phyloP scores from a whole-genome alignment of 2,329 filamentous ascomycete genomes.

The Dendryphion nanum region DNA sequence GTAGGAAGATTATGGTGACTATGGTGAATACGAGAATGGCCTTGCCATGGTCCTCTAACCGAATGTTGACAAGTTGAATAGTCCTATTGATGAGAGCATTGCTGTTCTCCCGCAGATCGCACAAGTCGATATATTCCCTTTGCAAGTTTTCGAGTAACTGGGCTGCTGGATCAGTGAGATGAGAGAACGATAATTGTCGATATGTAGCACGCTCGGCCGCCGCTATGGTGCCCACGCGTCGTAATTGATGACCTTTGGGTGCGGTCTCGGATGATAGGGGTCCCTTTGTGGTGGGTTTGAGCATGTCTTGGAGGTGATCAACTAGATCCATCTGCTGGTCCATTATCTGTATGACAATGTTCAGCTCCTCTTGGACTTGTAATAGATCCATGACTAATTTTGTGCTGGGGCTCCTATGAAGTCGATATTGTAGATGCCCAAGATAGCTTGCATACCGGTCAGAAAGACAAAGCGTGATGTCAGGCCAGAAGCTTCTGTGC shows the following conservation, averaged over 20 bases:
- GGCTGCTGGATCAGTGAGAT: conserved; percentile 35
- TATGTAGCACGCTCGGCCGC: conserved; percentile 32
- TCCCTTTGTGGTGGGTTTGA: conserved; percentile 7
- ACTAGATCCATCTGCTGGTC: conserved; percentile 43
- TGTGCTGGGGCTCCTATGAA: conserved; percentile 42
- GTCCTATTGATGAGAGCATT: conserved; percentile 44
- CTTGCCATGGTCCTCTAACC: conserved; percentile 46
- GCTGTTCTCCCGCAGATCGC: conserved; percentile 44
- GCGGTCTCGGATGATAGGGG: conserved; percentile 6
- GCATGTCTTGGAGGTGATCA: conserved; percentile 21
- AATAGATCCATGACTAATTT: conserved; percentile 47
- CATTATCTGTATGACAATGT: conserved; percentile 46
- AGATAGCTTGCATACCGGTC: conserved; percentile 45
- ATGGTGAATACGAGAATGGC: conserved; percentile 46
- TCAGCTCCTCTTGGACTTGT: conserved; percentile 45
- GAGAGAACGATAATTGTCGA: conserved; percentile 38
- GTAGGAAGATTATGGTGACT: conserved; percentile 45
- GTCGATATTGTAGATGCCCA: conserved; percentile 43
- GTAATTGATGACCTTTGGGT: conserved; percentile 11
- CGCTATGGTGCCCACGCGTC: conserved; percentile 14
- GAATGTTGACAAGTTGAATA: conserved; percentile 46
- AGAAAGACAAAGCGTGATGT: conserved; percentile 41
- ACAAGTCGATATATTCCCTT: conserved; percentile 40
- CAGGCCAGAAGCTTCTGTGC: conserved; percentile 45
- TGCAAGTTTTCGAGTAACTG: conserved; percentile 43